phyloP scores from a whole-genome alignment of 1,284 basidiomycete species.

The Pascua sp. region DNA sequence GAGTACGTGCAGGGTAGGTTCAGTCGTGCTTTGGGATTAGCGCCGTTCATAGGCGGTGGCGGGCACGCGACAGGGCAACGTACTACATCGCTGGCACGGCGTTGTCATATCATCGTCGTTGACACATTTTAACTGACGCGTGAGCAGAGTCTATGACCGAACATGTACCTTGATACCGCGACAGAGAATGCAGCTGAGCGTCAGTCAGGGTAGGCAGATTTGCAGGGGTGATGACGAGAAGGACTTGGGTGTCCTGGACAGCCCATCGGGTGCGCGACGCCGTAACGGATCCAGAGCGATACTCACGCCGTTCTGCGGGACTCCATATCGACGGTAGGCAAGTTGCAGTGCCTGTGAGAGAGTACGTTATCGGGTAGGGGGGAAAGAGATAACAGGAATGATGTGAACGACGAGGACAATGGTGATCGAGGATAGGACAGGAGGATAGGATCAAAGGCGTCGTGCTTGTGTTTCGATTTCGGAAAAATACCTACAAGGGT shows the following conservation, averaged over 20 bases:
- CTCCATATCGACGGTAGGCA: constrained; percentile 2
- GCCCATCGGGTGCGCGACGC: not conserved
- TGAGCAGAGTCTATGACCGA: not conserved
- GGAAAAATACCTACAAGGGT: no score
- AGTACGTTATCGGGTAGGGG: no score
- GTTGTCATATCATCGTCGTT: not conserved
- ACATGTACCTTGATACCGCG: constrained; percentile 5
- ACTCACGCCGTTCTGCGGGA: constrained; percentile 5
- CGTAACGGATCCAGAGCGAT: constrained; percentile 2
- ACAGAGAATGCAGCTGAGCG: constrained; percentile 7
- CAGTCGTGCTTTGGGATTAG: not conserved
- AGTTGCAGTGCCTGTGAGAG: no score
- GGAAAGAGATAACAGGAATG: no score
- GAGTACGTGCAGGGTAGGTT: constrained; percentile 8
- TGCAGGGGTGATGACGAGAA: not conserved
- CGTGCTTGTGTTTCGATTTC: no score
- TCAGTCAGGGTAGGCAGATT: not conserved
- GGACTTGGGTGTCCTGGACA: not conserved
- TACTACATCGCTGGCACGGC: constrained; percentile 4
- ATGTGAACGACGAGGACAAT: no score
- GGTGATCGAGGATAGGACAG: no score
- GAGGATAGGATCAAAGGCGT: no score
- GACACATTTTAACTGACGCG: constrained; percentile 2
- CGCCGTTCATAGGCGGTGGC: no score
- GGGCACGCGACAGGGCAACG: not conserved